Evolutionary conservation across 78 protist species (phyloP).

Genomic region (Bigelowiella natans): DNA sequence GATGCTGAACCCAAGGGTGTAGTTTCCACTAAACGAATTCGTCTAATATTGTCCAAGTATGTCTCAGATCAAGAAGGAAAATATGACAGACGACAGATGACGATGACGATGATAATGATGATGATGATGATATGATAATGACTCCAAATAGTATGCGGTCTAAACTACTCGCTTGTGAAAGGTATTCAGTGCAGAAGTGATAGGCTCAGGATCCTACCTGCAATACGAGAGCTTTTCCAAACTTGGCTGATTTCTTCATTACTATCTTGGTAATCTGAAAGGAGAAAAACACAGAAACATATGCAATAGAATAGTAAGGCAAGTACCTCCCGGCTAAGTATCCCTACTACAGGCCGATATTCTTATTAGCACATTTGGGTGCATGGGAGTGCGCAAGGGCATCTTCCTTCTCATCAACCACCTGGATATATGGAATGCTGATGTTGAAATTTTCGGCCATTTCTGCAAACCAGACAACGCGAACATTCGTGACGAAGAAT

Average conservation of each 20-base stretch:
- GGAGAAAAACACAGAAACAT: not conserved
- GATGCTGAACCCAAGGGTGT: constrained; percentile 46
- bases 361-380: not conserved
- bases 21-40: constrained; percentile 7
- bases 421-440: constrained; percentile 51
- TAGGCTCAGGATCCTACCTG: no score
- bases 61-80: no score
- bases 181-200: no score
- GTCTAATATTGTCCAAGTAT: no score
- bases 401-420: constrained; percentile 17
- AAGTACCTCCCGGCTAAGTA: not conserved
- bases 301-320: not conserved
- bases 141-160: no score
- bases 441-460: constrained; percentile 62
- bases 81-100: no score
- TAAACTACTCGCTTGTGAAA: no score
- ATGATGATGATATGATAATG: no score
- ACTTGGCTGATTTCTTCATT: constrained; percentile 23
- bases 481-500: constrained; percentile 47
- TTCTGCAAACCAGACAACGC: constrained; percentile 64
- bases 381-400: not conserved
- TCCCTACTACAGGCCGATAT: not conserved
- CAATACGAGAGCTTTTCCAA: constrained; percentile 53
- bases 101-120: no score
- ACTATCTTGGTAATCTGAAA: not conserved